Evolutionary conservation across 495 filamentous ascomycete species (phyloP).

Genomic region (Neurospora intermedia): DNA sequence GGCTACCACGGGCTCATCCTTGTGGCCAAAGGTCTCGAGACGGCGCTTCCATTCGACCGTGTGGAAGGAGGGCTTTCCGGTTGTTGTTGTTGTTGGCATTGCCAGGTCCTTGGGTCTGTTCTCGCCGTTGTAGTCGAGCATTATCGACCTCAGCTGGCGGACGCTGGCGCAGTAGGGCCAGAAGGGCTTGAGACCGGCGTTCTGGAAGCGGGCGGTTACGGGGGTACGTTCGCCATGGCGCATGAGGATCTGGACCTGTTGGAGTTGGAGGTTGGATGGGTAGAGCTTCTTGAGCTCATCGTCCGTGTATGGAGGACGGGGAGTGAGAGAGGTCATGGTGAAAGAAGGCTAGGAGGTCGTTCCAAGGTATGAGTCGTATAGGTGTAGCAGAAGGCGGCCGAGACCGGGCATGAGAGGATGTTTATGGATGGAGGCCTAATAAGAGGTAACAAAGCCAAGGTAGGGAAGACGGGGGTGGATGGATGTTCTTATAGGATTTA

Average conservation of each 20-base stretch:
- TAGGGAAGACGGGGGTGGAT: not conserved
- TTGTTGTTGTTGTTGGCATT: not conserved
- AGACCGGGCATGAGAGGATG: not conserved
- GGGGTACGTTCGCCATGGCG: constrained; percentile 88
- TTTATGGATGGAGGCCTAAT: not conserved
- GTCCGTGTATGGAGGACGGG: constrained; percentile 64
- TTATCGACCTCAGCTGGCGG: constrained; percentile 57
- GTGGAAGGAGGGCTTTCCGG: constrained; percentile 36
- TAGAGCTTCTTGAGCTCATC: constrained; percentile 78
- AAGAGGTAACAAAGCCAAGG: not conserved
- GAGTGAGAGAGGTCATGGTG: constrained; percentile 65
- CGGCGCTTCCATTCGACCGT: constrained; percentile 67
- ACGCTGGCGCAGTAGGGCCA: constrained; percentile 91
- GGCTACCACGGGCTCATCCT: constrained; percentile 60
- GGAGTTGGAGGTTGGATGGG: constrained; percentile 66
- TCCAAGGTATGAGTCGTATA: not conserved
- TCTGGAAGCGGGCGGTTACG: constrained; percentile 77
- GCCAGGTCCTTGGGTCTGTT: not conserved
- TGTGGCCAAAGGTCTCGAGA: constrained; percentile 65
- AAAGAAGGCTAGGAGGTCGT: not conserved
- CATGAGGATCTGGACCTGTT: constrained; percentile 82
- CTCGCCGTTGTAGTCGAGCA: constrained; percentile 36
- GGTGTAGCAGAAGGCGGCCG: not conserved
- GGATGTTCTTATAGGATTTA: not conserved
- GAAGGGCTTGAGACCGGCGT: constrained; percentile 70